phyloP scores from a whole-genome alignment of 345 rosid species.

The Eucalyptus curtisii region DNA sequence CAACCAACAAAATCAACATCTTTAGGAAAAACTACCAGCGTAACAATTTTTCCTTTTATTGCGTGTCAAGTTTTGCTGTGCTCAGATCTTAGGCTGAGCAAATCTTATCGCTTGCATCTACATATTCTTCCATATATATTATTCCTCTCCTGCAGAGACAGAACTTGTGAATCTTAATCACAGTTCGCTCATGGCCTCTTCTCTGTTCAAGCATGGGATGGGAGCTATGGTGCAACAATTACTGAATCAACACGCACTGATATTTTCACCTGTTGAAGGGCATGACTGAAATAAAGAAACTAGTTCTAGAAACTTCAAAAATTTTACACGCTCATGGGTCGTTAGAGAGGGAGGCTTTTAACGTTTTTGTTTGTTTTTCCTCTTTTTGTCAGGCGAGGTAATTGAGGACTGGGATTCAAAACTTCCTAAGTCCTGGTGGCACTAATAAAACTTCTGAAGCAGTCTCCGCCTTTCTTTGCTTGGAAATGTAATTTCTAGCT shows the following conservation, averaged over 20 bases:
- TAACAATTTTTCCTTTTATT: background rate
- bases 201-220: background rate
- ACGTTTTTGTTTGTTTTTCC: background rate
- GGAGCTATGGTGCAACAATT: background rate
- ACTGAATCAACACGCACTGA: background rate
- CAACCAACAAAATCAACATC: background rate
- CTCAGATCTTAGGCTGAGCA: background rate
- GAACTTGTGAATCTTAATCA: background rate
- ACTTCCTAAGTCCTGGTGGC: background rate
- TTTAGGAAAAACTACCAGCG: background rate
- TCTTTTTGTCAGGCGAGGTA: background rate
- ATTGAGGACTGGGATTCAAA: background rate
- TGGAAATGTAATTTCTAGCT: constrained; percentile 1
- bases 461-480: background rate
- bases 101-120: background rate
- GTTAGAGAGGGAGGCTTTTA: background rate
- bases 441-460: background rate
- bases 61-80: background rate
- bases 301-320: background rate
- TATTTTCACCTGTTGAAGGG: background rate
- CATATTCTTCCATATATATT: background rate
- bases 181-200: background rate
- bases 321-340: background rate
- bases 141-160: background rate
- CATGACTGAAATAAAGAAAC: background rate